These are phyloP conservation scores for Aspergillus sp. DNA, from an alignment of 2,329 filamentous ascomycete genomes.

Conservation along the genomic window DNA sequence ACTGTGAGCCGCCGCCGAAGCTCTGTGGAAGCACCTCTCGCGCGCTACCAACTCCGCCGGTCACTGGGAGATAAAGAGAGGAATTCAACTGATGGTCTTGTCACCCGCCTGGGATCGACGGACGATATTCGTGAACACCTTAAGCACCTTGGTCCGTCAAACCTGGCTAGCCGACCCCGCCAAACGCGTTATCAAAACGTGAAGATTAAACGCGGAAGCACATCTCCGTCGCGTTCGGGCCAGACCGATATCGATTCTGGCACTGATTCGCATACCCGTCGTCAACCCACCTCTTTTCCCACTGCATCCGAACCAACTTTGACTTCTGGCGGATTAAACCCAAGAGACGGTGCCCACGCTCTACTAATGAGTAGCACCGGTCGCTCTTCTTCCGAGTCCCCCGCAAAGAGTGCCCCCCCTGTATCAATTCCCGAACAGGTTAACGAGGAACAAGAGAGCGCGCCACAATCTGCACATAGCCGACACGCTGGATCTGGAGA, in stretches of 20 bases:
- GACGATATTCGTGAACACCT: conserved; percentile 60
- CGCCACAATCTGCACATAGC: conserved; percentile 21
- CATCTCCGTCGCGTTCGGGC: conserved; percentile 33
- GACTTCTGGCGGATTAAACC: conserved; percentile 54
- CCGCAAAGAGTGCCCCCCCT: conserved; percentile 25
- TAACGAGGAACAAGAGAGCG: conserved; percentile 31
- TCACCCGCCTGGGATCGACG: conserved; percentile 52
- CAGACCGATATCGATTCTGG: conserved; percentile 39
- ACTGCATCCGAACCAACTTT: conserved; percentile 28
- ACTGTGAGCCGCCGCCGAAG: conserved; percentile 28
- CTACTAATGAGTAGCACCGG: conserved; percentile 53
- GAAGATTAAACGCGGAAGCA: conserved; percentile 62
- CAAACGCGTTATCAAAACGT: conserved; percentile 62
- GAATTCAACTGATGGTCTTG: conserved; percentile 27
- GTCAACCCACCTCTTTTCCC: conserved; percentile 11
- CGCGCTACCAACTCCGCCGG: conserved; percentile 41
- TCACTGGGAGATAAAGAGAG: conserved; percentile 30
- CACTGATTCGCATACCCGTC: conserved; percentile 34
- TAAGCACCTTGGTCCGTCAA: conserved; percentile 64
- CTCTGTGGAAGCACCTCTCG: conserved; percentile 38
- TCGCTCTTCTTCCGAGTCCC: conserved; percentile 19
- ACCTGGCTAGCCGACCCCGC: conserved; percentile 60
- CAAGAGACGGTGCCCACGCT: conserved; percentile 66
- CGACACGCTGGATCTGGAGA: conserved; percentile 22
- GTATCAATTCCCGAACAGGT: conserved; percentile 34